Conservation (phyloP, 1,139 yeast genomes). For the Scheffersomyces insectosa region DNA sequence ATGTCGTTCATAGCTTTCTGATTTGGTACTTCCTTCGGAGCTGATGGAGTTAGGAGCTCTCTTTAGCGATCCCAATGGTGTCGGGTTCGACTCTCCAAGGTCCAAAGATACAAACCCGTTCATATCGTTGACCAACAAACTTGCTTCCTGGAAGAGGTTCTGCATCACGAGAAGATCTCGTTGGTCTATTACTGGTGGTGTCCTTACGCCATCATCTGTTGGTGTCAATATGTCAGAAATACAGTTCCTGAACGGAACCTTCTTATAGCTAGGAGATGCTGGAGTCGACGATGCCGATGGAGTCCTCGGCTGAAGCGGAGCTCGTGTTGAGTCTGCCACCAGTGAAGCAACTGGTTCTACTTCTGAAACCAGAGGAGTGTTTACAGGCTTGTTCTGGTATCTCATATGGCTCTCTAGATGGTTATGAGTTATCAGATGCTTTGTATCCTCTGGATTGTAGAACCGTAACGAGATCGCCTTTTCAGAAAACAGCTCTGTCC, state of each 20-base stretch:
- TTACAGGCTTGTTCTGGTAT: no score
- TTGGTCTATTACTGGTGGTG: slow-evolving; percentile 5
- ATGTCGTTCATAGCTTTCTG: slow-evolving; percentile 8
- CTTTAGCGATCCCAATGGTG: slow-evolving; percentile 3
- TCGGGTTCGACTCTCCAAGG: slow-evolving; percentile 3
- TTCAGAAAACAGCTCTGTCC: no score
- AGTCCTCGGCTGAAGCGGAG: not conserved
- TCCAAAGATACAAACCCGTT: slow-evolving; percentile 38
- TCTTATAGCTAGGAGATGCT: not conserved
- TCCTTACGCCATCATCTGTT: slow-evolving; percentile 4
- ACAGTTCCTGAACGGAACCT: slow-evolving; percentile 19
- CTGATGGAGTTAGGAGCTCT: slow-evolving; percentile 2
- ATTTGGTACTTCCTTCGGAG: slow-evolving; percentile 2
- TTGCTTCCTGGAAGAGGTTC: slow-evolving; percentile 50
- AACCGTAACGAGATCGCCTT: slow-evolving; percentile 3
- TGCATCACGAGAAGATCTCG: slow-evolving; percentile 15
- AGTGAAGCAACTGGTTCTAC: no score
- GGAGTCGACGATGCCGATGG: not conserved
- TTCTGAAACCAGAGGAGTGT: no score
- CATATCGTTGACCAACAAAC: slow-evolving; percentile 50
- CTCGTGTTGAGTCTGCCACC: no score
- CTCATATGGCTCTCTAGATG: no score
- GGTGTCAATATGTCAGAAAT: slow-evolving; percentile 34
- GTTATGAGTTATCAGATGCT: no score
- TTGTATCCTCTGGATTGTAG: slow-evolving; percentile 4